Percentiles rank a stretch among this genome's conserved stretches.
Conservation (phyloP, 1,284 basidiomycete genomes). For the Tylopilus orsonianus region DNA sequence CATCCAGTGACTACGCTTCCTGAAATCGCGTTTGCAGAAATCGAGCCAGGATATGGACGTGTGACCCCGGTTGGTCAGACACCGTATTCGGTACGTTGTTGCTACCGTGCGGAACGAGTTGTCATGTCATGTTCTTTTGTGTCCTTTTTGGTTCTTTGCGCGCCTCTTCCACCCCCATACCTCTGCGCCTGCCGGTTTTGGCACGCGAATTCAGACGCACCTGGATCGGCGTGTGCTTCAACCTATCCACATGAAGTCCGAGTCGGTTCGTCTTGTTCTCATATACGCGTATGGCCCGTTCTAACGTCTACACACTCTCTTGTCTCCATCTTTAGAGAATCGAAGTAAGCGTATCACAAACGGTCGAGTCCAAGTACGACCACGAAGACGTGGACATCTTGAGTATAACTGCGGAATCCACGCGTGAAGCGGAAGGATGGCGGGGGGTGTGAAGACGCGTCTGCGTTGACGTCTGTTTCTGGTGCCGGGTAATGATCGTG, state of each 20-base stretch:
- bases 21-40: neutral
- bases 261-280: slow-evolving; percentile 14
- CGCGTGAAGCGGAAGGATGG: neutral
- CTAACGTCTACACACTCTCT: neutral
- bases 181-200: too few species aligned
- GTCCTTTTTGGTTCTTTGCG: too few species aligned
- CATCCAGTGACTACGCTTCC: slow-evolving; percentile 4
- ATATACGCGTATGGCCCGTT: neutral
- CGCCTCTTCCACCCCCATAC: too few species aligned
- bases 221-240: neutral
- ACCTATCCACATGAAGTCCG: neutral
- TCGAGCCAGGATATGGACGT: neutral
- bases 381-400: neutral
- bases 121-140: too few species aligned
- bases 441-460: too few species aligned
- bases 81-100: slow-evolving; percentile 8
- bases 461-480: too few species aligned
- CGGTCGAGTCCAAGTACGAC: slow-evolving; percentile 19
- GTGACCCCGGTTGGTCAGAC: neutral
- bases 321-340: slow-evolving; percentile 1
- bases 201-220: slow-evolving; percentile 2
- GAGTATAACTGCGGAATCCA: neutral
- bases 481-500: too few species aligned
- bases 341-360: slow-evolving; percentile 20
- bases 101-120: too few species aligned